These are phyloP conservation scores for Candida insectorum DNA, from an alignment of 805 yeast species.

Conservation along the genomic window DNA sequence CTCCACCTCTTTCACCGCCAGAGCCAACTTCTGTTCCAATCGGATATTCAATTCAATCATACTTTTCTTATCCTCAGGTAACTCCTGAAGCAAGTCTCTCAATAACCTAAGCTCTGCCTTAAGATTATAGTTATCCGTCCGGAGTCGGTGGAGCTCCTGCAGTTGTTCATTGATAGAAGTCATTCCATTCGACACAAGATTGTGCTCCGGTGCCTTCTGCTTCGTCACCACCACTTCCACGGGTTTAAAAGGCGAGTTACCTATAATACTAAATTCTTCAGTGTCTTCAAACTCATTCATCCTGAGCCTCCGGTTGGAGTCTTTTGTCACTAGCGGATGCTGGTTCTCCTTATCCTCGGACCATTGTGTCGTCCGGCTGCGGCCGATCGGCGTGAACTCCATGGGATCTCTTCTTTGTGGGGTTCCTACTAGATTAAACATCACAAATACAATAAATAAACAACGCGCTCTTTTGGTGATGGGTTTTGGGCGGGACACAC, in stretches of 20 bases:
- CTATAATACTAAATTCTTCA: conserved; percentile 5
- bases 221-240: background rate
- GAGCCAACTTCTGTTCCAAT: conserved; percentile 23
- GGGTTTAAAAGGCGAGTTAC: conserved; percentile 6
- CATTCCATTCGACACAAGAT: conserved; percentile 5
- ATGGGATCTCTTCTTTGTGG: conserved; percentile 8
- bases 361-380: background rate
- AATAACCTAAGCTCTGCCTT: conserved; percentile 42
- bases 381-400: conserved; percentile 15
- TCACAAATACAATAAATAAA: conserved; percentile 2
- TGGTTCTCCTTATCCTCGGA: background rate
- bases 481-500: background rate
- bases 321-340: too few species aligned
- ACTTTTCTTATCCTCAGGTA: conserved; percentile 40
- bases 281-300: conserved; percentile 3
- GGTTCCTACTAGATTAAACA: conserved; percentile 11
- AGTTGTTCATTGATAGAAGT: conserved; percentile 21
- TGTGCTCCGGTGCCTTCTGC: background rate
- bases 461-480: background rate
- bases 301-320: too few species aligned
- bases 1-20: conserved; percentile 13
- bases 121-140: conserved; percentile 42
- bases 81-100: conserved; percentile 35
- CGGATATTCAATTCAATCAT: conserved; percentile 37
- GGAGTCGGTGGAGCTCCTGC: conserved; percentile 21